A percentile compares a stretch with the other conserved stretches of the same genome.
Evolutionary conservation across 2,329 filamentous ascomycete genomes (phyloP).

Genomic region (Cercospora sp.): DNA sequence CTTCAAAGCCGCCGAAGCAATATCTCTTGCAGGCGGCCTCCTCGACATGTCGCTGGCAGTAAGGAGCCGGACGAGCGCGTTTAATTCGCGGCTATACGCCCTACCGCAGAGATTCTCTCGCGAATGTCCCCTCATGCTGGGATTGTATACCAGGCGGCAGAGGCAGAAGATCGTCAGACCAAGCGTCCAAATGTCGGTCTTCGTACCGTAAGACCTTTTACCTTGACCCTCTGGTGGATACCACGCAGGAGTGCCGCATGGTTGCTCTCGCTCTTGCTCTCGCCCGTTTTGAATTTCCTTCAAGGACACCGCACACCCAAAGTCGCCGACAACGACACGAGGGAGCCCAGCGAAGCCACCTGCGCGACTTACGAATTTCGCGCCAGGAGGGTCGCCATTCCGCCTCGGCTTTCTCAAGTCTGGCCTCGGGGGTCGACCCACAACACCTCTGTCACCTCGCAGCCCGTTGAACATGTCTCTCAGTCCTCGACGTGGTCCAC

Average conservation of each 20-base stretch:
- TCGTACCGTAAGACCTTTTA: conserved; percentile 16
- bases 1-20: conserved; percentile 11
- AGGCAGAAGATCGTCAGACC: conserved; percentile 21
- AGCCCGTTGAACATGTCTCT: background rate
- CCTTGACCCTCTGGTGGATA: conserved; percentile 25
- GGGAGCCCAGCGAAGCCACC: background rate
- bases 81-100: conserved; percentile 10
- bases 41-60: background rate
- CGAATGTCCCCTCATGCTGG: background rate
- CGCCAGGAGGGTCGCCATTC: background rate
- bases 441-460: background rate
- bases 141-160: background rate
- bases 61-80: conserved; percentile 13
- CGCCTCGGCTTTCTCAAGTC: background rate
- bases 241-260: conserved; percentile 22
- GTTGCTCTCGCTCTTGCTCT: conserved; percentile 14
- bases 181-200: conserved; percentile 25
- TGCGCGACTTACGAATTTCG: background rate
- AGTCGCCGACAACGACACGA: conserved; percentile 26
- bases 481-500: background rate
- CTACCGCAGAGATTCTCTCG: conserved; percentile 12
- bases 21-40: conserved; percentile 17
- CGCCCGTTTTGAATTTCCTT: conserved; percentile 12
- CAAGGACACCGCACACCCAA: conserved; percentile 24
- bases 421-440: background rate